These are phyloP conservation scores for Vigna mungo DNA, from an alignment of 306 rosid species.

Conservation along the genomic window DNA sequence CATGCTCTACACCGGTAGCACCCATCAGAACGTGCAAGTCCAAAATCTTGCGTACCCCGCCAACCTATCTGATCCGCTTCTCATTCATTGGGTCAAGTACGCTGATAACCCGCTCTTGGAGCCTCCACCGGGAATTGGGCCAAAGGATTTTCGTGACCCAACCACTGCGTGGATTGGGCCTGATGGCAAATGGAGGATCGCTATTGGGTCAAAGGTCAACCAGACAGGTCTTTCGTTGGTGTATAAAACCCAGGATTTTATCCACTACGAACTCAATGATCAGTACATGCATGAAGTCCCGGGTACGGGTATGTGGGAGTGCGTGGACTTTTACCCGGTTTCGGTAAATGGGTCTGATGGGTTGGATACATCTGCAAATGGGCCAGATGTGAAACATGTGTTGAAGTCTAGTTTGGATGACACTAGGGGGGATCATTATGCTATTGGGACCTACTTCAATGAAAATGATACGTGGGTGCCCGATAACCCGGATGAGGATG, in stretches of 20 bases:
- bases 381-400: slow-evolving; percentile 67
- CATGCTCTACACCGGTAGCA: slow-evolving; percentile 72
- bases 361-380: slow-evolving; percentile 66
- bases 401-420: slow-evolving; percentile 84
- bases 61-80: slow-evolving; percentile 82
- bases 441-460: slow-evolving; percentile 67
- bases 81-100: slow-evolving; percentile 76
- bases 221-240: slow-evolving; percentile 61
- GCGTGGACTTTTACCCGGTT: slow-evolving; percentile 85
- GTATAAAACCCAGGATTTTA: slow-evolving; percentile 64
- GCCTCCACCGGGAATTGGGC: slow-evolving; percentile 62
- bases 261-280: slow-evolving; percentile 46
- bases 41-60: slow-evolving; percentile 81
- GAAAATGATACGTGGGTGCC: slow-evolving; percentile 87
- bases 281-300: slow-evolving; percentile 64
- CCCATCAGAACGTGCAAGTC: slow-evolving; percentile 63
- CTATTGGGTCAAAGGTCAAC: slow-evolving; percentile 64
- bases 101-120: slow-evolving; percentile 64
- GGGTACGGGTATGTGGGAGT: slow-evolving; percentile 97
- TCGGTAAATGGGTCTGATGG: slow-evolving; percentile 60
- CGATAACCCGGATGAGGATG: slow-evolving; percentile 78
- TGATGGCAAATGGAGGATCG: slow-evolving; percentile 66
- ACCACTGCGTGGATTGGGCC: slow-evolving; percentile 76
- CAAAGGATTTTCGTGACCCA: slow-evolving; percentile 74
- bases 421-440: slow-evolving; percentile 64